These are phyloP conservation scores for Hyphopichia khmerensis DNA, from an alignment of 1,139 yeast species.

Conservation along the genomic window DNA sequence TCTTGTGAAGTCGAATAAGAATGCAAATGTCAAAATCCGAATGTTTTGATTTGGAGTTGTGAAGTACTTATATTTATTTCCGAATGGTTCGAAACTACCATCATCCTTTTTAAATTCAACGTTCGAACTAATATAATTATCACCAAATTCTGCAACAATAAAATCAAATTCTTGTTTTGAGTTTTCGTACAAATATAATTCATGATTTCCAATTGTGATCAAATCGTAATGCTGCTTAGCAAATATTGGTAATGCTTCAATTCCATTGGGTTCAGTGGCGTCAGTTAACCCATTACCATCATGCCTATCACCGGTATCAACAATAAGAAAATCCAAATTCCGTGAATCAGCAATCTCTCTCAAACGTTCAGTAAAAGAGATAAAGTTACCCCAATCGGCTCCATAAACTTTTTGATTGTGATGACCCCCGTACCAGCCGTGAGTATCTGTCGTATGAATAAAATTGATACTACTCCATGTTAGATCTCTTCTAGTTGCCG, in stretches of 20 bases:
- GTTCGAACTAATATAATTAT: conserved; percentile 73
- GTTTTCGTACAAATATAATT: conserved; percentile 70
- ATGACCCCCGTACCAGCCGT: conserved; percentile 94
- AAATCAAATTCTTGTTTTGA: conserved; percentile 64
- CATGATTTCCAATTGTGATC: conserved; percentile 90
- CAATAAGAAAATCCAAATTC: conserved; percentile 63
- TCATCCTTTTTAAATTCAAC: conserved; percentile 61
- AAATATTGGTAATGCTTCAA: conserved; percentile 60
- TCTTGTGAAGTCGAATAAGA: conserved; percentile 73
- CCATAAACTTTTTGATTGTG: conserved; percentile 68
- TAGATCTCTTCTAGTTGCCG: conserved; percentile 37
- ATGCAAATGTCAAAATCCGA: conserved; percentile 70
- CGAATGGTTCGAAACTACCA: conserved; percentile 62
- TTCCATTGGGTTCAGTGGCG: conserved; percentile 72
- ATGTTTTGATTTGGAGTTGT: conserved; percentile 53
- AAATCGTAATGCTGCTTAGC: conserved; percentile 70
- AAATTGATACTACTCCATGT: conserved; percentile 75
- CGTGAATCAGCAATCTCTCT: conserved; percentile 39
- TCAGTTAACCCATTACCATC: conserved; percentile 93
- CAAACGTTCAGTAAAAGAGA: conserved; percentile 63
- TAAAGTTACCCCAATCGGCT: conserved; percentile 92
- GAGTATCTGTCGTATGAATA: conserved; percentile 93
- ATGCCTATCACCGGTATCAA: conserved; percentile 92
- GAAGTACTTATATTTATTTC: conserved; percentile 64
- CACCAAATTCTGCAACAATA: conserved; percentile 59